A percentile compares a stretch with the other conserved stretches of the same genome.
Evolutionary conservation across 139 green algal species (phyloP).

Genomic region (Monoraphidium neglectum): DNA sequence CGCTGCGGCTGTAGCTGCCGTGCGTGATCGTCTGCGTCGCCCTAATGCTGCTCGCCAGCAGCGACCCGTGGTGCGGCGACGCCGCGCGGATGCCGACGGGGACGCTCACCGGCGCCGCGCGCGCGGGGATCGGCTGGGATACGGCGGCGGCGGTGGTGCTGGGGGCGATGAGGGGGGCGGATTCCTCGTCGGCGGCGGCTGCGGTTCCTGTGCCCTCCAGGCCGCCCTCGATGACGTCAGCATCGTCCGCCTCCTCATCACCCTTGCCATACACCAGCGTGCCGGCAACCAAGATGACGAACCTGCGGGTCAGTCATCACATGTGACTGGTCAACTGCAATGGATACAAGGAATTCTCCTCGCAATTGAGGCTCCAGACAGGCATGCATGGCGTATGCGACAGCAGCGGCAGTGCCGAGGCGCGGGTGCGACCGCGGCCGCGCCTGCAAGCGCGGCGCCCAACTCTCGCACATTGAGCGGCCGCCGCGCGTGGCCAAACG

Average conservation of each 20-base stretch:
- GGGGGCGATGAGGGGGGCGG: background rate
- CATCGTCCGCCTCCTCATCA: conserved; percentile 46
- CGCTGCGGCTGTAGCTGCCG: conserved; percentile 37
- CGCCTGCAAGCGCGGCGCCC: too few relatives aligned
- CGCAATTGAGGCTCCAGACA: too few relatives aligned
- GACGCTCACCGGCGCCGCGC: background rate
- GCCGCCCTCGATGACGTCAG: conserved; percentile 14
- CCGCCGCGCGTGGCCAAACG: too few relatives aligned
- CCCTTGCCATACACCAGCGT: conserved; percentile 56
- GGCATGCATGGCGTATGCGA: too few relatives aligned
- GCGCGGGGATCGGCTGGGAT: background rate
- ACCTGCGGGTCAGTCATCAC: too few relatives aligned
- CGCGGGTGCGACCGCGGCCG: too few relatives aligned
- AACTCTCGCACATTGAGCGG: too few relatives aligned
- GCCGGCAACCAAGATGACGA: conserved; percentile 55
- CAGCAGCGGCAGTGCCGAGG: too few relatives aligned
- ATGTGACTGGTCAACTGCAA: too few relatives aligned
- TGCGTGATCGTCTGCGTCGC: conserved; percentile 41
- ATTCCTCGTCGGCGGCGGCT: background rate
- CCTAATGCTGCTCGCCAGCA: conserved; percentile 36
- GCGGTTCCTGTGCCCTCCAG: background rate
- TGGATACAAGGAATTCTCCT: too few relatives aligned
- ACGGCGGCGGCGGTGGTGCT: background rate
- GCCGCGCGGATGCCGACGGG: background rate
- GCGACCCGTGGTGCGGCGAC: conserved; percentile 5